These are phyloP conservation scores for Erythrobasidium yunnanense DNA, from an alignment of 768 basidiomycete genomes.

Conservation along the genomic window DNA sequence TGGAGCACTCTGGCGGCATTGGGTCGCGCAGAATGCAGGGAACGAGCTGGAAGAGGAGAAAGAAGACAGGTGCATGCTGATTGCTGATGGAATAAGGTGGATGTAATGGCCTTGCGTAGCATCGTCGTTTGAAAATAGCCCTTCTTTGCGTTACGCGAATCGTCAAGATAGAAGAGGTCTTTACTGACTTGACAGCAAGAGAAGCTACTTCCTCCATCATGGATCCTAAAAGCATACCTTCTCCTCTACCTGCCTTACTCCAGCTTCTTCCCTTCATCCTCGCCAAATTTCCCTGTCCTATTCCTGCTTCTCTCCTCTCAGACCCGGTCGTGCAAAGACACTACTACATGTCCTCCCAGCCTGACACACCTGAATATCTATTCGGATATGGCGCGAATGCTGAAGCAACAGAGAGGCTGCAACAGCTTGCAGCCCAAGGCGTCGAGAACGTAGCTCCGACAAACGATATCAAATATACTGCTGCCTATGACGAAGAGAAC, in stretches of 20 bases:
- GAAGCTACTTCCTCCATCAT: too few relatives aligned
- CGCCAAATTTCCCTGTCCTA: background rate
- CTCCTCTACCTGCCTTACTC: conserved; percentile 4
- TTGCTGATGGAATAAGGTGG: too few relatives aligned
- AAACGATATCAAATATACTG: conserved; percentile 4
- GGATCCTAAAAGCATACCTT: background rate
- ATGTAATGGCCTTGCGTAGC: too few relatives aligned
- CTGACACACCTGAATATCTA: conserved; percentile 1
- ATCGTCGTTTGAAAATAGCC: too few relatives aligned
- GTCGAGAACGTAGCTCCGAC: conserved; percentile 3
- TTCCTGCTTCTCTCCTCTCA: background rate
- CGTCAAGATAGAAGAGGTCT: too few relatives aligned
- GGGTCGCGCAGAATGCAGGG: background rate
- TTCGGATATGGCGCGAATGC: too few relatives aligned
- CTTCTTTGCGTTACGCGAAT: too few relatives aligned
- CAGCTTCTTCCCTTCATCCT: conserved; percentile 13
- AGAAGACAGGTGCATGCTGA: too few relatives aligned
- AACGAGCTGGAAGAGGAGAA: too few relatives aligned
- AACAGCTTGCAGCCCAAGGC: conserved; percentile 2
- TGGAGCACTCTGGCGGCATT: background rate
- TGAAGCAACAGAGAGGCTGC: too few relatives aligned
- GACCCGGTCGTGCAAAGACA: conserved; percentile 11
- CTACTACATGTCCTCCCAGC: conserved; percentile 1
- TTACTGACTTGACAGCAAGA: too few relatives aligned
- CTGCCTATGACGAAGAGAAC: conserved; percentile 11